Conservation (phyloP, 352 stramenopile species). For the Phytophthora citrophthora region DNA sequence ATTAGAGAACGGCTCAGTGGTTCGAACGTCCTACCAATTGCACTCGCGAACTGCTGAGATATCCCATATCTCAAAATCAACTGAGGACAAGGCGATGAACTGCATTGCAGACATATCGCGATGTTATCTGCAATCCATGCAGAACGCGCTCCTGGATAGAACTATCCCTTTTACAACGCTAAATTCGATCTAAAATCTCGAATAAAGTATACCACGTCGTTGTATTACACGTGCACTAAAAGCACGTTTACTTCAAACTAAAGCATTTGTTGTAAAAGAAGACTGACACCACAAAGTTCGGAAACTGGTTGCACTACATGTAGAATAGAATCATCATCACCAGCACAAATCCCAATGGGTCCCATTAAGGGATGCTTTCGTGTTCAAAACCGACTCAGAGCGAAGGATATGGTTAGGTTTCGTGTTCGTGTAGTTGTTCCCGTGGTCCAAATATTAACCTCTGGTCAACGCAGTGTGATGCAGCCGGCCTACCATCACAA, state of each 20-base stretch:
- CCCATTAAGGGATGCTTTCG: too few relatives aligned
- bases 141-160: neutral
- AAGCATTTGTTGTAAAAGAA: neutral
- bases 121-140: neutral
- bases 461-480: too few relatives aligned
- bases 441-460: too few relatives aligned
- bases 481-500: too few relatives aligned
- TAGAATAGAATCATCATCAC: too few relatives aligned
- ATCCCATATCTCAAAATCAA: neutral
- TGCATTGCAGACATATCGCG: neutral
- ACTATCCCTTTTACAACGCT: neutral
- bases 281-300: neutral
- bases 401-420: too few relatives aligned
- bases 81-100: neutral
- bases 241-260: neutral
- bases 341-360: too few relatives aligned
- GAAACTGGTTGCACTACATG: neutral
- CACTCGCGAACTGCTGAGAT: neutral
- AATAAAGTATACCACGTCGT: neutral
- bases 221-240: neutral
- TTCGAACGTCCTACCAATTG: neutral
- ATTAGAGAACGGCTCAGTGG: neutral
- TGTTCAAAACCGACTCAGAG: too few relatives aligned
- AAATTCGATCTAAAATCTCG: neutral
- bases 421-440: too few relatives aligned